These are phyloP conservation scores for Agrocybe pediades DNA, from an alignment of 768 basidiomycete genomes.

Conservation along the genomic window DNA sequence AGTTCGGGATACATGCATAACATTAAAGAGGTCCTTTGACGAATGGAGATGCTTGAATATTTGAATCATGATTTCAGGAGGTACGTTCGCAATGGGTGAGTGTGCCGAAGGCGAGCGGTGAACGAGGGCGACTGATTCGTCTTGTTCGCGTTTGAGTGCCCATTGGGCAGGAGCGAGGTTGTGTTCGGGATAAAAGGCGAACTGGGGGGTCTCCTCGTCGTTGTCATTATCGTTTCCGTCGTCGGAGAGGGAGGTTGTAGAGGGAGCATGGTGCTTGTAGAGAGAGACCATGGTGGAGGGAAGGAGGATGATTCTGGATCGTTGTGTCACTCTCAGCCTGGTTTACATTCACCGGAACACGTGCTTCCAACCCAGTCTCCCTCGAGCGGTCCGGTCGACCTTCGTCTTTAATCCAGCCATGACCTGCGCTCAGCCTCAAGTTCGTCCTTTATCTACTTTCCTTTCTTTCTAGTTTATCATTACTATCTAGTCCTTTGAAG, in stretches of 20 bases:
- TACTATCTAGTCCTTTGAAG: slow-evolving; percentile 36
- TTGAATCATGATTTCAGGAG: slow-evolving; percentile 91
- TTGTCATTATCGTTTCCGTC: slow-evolving; percentile 63
- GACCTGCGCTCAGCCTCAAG: slow-evolving; percentile 6
- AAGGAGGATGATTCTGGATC: slow-evolving; percentile 14
- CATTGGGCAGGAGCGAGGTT: slow-evolving; percentile 72
- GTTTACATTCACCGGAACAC: slow-evolving; percentile 17
- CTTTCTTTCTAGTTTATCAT: slow-evolving; percentile 6
- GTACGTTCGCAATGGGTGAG: slow-evolving; percentile 71
- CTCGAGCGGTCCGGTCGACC: slow-evolving; percentile 6
- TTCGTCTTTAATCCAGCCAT: slow-evolving; percentile 2
- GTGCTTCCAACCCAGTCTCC: slow-evolving; percentile 9
- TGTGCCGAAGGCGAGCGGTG: slow-evolving; percentile 39
- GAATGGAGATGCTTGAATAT: slow-evolving; percentile 84
- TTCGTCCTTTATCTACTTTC: slow-evolving; percentile 9
- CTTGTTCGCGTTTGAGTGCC: slow-evolving; percentile 39
- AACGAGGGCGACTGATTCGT: slow-evolving; percentile 12
- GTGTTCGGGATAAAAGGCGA: slow-evolving; percentile 53
- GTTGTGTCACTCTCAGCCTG: slow-evolving; percentile 9
- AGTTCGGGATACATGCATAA: slow-evolving; percentile 79
- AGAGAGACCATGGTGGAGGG: slow-evolving; percentile 39
- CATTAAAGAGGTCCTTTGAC: slow-evolving; percentile 70
- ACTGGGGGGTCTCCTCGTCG: slow-evolving; percentile 42
- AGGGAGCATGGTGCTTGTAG: slow-evolving; percentile 65
- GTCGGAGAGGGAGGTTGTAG: slow-evolving; percentile 78